Conservation (phyloP, 2,329 filamentous ascomycete genomes). For the Fusarium heterosporum region DNA sequence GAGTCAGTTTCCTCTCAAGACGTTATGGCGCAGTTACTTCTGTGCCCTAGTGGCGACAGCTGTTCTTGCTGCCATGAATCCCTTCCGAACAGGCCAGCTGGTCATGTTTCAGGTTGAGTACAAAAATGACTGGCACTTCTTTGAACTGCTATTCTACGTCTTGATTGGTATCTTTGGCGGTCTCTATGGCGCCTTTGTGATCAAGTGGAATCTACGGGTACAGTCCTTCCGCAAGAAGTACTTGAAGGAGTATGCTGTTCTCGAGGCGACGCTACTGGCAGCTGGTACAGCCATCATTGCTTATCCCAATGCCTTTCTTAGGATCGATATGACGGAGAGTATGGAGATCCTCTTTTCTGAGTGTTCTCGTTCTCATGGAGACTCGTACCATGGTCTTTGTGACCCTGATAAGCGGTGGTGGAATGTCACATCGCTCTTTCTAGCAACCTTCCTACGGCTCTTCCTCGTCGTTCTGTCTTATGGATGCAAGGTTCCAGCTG, state of each 20-base stretch:
- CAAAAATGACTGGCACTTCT: constrained; percentile 97
- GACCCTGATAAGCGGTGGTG: constrained; percentile 79
- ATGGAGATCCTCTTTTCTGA: constrained; percentile 98
- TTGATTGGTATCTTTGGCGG: constrained; percentile 93
- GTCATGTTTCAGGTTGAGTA: constrained; percentile 99
- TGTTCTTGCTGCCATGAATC: constrained; percentile 94
- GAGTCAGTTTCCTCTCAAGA: constrained; percentile 95
- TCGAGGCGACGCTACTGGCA: constrained; percentile 87
- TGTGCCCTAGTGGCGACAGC: constrained; percentile 95
- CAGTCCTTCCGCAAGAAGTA: constrained; percentile 97
- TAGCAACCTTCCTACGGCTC: constrained; percentile 84
- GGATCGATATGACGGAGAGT: constrained; percentile 99
- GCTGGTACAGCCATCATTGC: constrained; percentile 89
- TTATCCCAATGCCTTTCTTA: constrained; percentile 93
- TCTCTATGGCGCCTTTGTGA: constrained; percentile 94
- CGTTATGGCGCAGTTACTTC: constrained; percentile 98
- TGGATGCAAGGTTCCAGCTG: constrained; percentile 96
- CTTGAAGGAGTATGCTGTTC: constrained; percentile 82
- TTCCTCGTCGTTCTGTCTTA: constrained; percentile 95
- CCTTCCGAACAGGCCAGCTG: constrained; percentile 94
- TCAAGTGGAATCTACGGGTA: constrained; percentile 94
- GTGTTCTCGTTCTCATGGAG: constrained; percentile 88
- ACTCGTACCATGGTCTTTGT: constrained; percentile 92
- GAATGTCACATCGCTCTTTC: constrained; percentile 80
- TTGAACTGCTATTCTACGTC: constrained; percentile 93